Evolutionary conservation across 768 basidiomycete genomes (phyloP), one percentile per base, ranked within the genome.

Genomic region (Rhizopogon roseolus): DNA sequence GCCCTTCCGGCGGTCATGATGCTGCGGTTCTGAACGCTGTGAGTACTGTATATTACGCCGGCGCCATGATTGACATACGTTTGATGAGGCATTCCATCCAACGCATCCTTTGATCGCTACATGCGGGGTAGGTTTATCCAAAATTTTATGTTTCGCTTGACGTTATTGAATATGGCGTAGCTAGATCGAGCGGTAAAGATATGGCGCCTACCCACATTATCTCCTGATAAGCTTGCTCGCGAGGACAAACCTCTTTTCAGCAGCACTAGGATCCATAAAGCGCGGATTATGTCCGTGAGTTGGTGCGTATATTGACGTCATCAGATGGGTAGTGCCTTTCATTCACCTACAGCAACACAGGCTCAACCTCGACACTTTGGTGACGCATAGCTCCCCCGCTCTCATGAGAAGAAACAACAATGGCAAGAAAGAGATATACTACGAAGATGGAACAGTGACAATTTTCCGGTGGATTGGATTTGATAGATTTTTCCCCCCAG

Each of bases 211-310:
- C 76, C 79, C 25, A 68, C 65, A 2, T 71, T 66, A 34, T 64
- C 71, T 17, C 50, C 57, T 3, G 65, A 73, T n/a, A 56, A 65
- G 48, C 69, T 84, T 48, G 70, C 73, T 45, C 75, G 86, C 34
- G 84, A 86, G 64, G 88, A 91, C 55, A 90, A 90, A 56, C 88
- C 90, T 0, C 64, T 92, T 3, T 90, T 90, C 62, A 86, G 83
- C 58, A 86, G 81, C 40, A 75, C 78, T 27, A 71, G 75, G 29
- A 74, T 92, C 11, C 88, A 90, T 59, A 81, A 80, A 58, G 80
- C 85, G 14, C 75, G 82, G 8, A 78, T 88, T 2, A 64, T 84
- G 17, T 86, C 85, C 2, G 71, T 90, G 1, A 67, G 73, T 37
- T 91, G 89, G 89, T 86, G 56, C 16, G 69, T 52, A 40, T 50